These are phyloP conservation scores for Steccherinum ochraceum DNA, from an alignment of 768 basidiomycete genomes.

Conservation along the genomic window DNA sequence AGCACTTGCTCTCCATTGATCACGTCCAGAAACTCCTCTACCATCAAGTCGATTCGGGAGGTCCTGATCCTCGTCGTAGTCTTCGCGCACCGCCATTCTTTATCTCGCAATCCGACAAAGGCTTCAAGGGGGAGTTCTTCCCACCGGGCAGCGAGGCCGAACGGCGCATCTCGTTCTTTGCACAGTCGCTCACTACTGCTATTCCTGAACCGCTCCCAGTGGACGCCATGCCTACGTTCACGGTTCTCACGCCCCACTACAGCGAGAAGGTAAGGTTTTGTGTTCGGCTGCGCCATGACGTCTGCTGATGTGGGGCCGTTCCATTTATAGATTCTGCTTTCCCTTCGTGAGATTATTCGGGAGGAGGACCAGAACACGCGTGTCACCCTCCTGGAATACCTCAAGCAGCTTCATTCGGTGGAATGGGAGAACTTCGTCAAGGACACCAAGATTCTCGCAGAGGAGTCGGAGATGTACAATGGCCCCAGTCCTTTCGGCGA, in stretches of 20 bases:
- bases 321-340: conserved; percentile 71
- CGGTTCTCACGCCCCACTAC: conserved; percentile 96
- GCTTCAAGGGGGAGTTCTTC: conserved; percentile 86
- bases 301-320: not conserved
- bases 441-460: conserved; percentile 98
- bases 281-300: not conserved
- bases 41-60: conserved; percentile 85
- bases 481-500: conserved; percentile 68
- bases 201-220: conserved; percentile 92
- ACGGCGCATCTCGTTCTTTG: conserved; percentile 97
- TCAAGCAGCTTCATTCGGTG: conserved; percentile 95
- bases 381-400: conserved; percentile 94
- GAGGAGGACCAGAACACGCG: conserved; percentile 97
- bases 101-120: conserved; percentile 89
- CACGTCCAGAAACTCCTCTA: conserved; percentile 98
- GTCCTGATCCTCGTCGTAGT: conserved; percentile 75
- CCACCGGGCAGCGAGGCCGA: conserved; percentile 92
- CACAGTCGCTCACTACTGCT: conserved; percentile 93
- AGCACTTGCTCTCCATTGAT: conserved; percentile 96
- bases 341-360: conserved; percentile 95
- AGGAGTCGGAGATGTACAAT: conserved; percentile 85
- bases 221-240: conserved; percentile 99
- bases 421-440: conserved; percentile 99
- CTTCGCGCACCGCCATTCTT: conserved; percentile 97
- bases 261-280: conserved; percentile 73